These are phyloP conservation scores for Sanghuangporus baumii DNA, from an alignment of 1,284 basidiomycete species.

Conservation along the genomic window DNA sequence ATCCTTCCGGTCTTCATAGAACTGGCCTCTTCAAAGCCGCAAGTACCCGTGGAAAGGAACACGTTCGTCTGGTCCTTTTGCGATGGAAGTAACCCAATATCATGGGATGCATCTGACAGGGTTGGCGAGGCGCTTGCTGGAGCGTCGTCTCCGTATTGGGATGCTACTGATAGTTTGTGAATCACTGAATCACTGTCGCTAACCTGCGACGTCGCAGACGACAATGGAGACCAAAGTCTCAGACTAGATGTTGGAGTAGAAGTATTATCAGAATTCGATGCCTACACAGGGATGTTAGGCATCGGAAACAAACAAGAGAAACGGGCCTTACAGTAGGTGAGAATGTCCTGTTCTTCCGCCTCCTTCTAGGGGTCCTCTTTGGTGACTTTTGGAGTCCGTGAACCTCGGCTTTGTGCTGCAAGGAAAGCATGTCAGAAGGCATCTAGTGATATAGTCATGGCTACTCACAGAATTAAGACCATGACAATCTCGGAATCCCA, in stretches of 20 bases:
- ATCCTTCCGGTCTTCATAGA: background rate
- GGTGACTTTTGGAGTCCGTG: background rate
- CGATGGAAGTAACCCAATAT: background rate
- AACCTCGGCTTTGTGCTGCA: conserved; percentile 7
- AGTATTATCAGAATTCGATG: background rate
- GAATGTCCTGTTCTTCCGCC: background rate
- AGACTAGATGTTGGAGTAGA: background rate
- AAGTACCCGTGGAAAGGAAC: background rate
- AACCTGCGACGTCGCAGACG: background rate
- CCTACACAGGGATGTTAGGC: background rate
- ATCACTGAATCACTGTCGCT: background rate
- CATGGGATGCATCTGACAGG: background rate
- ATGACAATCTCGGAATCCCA: conserved; percentile 9
- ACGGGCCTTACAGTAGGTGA: conserved; percentile 5
- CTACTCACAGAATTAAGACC: background rate
- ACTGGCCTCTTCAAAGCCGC: background rate
- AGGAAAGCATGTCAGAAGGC: background rate
- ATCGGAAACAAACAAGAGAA: background rate
- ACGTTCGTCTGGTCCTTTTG: background rate
- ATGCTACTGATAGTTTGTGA: background rate
- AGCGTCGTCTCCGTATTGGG: background rate
- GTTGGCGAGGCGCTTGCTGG: background rate
- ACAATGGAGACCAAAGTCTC: background rate
- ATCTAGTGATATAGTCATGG: background rate
- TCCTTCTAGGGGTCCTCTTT: background rate